These are phyloP conservation scores for Gossypioides kirkii DNA, from an alignment of 345 rosid species.

Conservation along the genomic window DNA sequence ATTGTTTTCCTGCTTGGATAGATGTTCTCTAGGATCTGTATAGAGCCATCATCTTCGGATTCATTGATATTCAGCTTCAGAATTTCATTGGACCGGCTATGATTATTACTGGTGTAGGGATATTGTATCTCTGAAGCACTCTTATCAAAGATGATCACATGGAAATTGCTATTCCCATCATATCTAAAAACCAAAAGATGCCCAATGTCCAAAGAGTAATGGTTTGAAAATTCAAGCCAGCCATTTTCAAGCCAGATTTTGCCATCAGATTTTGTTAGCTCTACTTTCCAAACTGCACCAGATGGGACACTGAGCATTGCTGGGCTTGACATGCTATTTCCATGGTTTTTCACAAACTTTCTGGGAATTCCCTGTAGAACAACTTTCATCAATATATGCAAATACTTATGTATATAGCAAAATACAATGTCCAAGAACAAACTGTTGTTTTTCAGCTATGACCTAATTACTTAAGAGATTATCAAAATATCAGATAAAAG, in stretches of 20 bases:
- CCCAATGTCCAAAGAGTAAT: conserved; percentile 11
- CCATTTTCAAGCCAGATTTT: conserved; percentile 18
- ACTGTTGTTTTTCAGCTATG: background rate
- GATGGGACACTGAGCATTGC: conserved; percentile 6
- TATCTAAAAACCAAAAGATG: conserved; percentile 21
- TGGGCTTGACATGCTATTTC: background rate
- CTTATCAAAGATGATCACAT: conserved; percentile 19
- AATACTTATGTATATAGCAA: too few species aligned
- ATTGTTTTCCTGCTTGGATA: background rate
- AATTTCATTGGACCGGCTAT: background rate
- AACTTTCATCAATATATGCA: background rate
- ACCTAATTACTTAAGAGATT: background rate
- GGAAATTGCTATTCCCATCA: conserved; percentile 18
- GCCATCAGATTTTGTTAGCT: background rate
- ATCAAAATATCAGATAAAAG: background rate
- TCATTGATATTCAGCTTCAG: background rate
- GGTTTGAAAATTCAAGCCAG: conserved; percentile 20
- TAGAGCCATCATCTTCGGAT: background rate
- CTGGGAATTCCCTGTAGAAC: background rate
- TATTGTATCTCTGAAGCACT: conserved; percentile 23
- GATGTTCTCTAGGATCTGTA: background rate
- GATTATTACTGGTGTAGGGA: conserved; percentile 6
- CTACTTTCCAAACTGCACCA: conserved; percentile 12
- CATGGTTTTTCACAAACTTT: background rate
- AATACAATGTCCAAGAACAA: background rate